A percentile compares a stretch with the other conserved stretches of the same genome.
Conservation (phyloP, 2,329 filamentous ascomycete species). For the Colletotrichum sp. region DNA sequence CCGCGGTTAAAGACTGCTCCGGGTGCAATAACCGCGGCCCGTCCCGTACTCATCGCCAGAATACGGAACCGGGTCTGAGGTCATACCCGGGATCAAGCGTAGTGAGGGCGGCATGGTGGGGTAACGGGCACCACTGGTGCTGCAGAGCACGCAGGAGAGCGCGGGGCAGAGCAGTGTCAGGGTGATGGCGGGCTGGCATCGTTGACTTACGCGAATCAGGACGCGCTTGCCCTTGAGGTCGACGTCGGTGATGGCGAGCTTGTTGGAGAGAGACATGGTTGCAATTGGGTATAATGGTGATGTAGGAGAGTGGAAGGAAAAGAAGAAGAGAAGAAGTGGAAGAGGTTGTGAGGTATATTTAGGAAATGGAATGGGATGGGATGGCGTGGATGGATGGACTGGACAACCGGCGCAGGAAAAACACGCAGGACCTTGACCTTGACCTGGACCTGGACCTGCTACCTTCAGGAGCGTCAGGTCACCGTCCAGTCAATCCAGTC, state of each 20-base stretch:
- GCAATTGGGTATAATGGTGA: slow-evolving; percentile 24
- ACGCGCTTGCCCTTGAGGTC: slow-evolving; percentile 99
- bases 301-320: slow-evolving; percentile 25
- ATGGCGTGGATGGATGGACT: slow-evolving; percentile 17
- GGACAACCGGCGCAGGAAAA: neutral
- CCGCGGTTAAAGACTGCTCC: neutral
- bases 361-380: slow-evolving; percentile 21
- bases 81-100: slow-evolving; percentile 11
- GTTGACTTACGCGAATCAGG: slow-evolving; percentile 83
- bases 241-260: slow-evolving; percentile 95
- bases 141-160: neutral
- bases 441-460: neutral
- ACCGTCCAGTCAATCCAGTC: neutral
- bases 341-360: slow-evolving; percentile 22
- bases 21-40: slow-evolving; percentile 7
- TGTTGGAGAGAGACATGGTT: slow-evolving; percentile 97
- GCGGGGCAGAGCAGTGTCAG: neutral
- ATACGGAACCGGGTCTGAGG: slow-evolving; percentile 13
- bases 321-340: slow-evolving; percentile 23
- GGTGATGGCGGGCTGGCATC: neutral
- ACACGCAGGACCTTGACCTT: neutral
- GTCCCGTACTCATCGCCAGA: slow-evolving; percentile 18
- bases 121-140: neutral
- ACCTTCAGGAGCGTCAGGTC: neutral
- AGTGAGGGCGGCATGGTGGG: slow-evolving; percentile 10